Base-by-base conservation (phyloP, 2,329 filamentous ascomycete species). In the Calonectria henricotiae region DNA sequence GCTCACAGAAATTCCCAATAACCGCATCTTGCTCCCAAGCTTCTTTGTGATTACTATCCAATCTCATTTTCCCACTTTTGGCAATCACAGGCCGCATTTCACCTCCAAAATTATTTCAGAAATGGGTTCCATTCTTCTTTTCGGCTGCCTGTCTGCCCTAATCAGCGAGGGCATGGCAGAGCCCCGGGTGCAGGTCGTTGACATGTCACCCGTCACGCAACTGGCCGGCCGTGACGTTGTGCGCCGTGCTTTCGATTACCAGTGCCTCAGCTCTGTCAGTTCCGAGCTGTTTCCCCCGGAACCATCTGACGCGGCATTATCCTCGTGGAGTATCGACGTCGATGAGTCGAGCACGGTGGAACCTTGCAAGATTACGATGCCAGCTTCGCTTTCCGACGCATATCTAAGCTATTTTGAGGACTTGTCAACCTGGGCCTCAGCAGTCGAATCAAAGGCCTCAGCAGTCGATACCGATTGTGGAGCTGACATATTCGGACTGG, bases 391-490 rank as follows among this genome's bases (percentile, higher is more conserved):
- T 9, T 43, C 37, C 37, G 43, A 61, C 7, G 37, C 27, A 6
- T 43, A 43, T 43, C 20, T 61, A 3, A 27, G 37, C 17, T 61
- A 61, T 15, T 17, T 61, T 23, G 13, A 41, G 12, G 55, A 43
- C 7, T 7, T 61, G 8, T 61, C 55, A 9, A 30, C 37, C 3
- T 61, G 55, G 55, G 55, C 13, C 8, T 11, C 12, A 5, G 43
- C 23, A 3, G 2, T 61, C 12, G 23, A n/a, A 23, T 61, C 55
- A 2, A 17, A 43, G 55, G 55, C 55, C 15, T 25, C 20, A 1
- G 55, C 37, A 17, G 11, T 61, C 23, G 13, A 43, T 23, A 41
- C 55, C 23, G 55, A 61, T 8, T 61, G 55, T 13, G 55, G 55
- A 23, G 7, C 27, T 30, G 39, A 43, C 23, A 43, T 12, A 5